Evolutionary conservation across 108 stramenopile genomes (phyloP).

Genomic region (Nannochloropsis gaditana): DNA sequence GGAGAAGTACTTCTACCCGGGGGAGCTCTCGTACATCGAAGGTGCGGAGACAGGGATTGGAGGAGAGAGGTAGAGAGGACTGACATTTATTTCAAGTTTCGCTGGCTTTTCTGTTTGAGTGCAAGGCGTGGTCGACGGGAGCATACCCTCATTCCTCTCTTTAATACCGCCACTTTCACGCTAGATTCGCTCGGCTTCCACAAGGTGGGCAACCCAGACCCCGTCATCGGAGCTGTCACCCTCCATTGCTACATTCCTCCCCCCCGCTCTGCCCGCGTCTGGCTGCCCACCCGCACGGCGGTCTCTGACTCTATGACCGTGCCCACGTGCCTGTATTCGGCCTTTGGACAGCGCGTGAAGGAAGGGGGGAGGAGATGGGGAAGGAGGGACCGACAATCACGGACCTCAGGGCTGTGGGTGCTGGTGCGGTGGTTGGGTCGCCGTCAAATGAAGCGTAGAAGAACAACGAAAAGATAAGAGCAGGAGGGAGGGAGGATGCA

Average conservation of each 20-base stretch:
- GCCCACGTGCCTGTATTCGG: slow-evolving; percentile 53
- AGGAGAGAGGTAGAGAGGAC: not conserved
- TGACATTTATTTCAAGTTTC: not conserved
- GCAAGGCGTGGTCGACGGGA: not conserved
- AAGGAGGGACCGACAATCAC: not conserved
- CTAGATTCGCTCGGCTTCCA: slow-evolving; percentile 69
- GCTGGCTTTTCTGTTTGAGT: too few species aligned
- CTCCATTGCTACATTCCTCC: slow-evolving; percentile 67
- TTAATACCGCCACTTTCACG: slow-evolving; percentile 55
- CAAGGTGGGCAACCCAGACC: slow-evolving; percentile 58
- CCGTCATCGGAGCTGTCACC: slow-evolving; percentile 56
- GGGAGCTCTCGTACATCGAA: slow-evolving; percentile 23
- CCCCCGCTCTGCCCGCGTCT: slow-evolving; percentile 69
- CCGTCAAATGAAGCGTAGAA: not conserved
- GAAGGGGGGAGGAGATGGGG: slow-evolving; percentile 4
- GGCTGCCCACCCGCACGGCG: slow-evolving; percentile 51
- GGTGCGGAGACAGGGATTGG: not conserved
- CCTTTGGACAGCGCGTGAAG: slow-evolving; percentile 39
- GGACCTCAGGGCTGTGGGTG: not conserved
- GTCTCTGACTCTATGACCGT: slow-evolving; percentile 42
- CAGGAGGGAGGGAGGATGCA: not conserved
- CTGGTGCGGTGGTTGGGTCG: not conserved
- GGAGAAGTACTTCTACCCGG: not conserved
- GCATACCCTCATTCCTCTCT: not conserved
- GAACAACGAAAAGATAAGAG: not conserved